These are phyloP conservation scores for Saksenaea oblongispora DNA, from an alignment of 371 early-diverging fungal genomes.

Conservation along the genomic window DNA sequence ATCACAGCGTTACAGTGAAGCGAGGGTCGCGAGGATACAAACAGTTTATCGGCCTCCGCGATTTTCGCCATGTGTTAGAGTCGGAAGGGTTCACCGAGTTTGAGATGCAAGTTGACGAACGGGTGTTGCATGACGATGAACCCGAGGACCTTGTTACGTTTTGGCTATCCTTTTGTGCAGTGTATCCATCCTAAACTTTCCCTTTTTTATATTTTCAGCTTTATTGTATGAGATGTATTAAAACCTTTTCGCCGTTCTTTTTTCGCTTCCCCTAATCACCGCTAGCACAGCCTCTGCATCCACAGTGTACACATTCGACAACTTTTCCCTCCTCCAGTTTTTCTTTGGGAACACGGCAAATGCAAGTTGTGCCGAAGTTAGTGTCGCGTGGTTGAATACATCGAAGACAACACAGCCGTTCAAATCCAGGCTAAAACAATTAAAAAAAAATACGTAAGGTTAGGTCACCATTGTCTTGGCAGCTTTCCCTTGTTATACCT, in stretches of 20 bases:
- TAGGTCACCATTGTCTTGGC: neutral
- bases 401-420: conserved; percentile 96
- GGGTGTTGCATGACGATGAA: conserved; percentile 5
- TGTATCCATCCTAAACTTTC: neutral
- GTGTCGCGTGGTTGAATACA: conserved; percentile 98
- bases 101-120: conserved; percentile 17
- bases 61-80: conserved; percentile 19
- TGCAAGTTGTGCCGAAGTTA: conserved; percentile 97
- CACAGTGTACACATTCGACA: conserved; percentile 95
- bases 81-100: conserved; percentile 24
- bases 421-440: conserved; percentile 83
- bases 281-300: conserved; percentile 80
- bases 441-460: neutral
- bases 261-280: conserved; percentile 40
- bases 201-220: neutral
- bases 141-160: neutral
- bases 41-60: conserved; percentile 24
- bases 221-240: no score
- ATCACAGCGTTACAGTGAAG: conserved; percentile 14
- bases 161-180: neutral
- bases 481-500: conserved; percentile 52
- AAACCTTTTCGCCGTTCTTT: neutral
- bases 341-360: conserved; percentile 96
- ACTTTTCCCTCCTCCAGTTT: conserved; percentile 87
- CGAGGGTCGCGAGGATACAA: conserved; percentile 22